Evolutionary conservation across 306 rosid species (phyloP).

Genomic region (Hylodesmum podocarpum): DNA sequence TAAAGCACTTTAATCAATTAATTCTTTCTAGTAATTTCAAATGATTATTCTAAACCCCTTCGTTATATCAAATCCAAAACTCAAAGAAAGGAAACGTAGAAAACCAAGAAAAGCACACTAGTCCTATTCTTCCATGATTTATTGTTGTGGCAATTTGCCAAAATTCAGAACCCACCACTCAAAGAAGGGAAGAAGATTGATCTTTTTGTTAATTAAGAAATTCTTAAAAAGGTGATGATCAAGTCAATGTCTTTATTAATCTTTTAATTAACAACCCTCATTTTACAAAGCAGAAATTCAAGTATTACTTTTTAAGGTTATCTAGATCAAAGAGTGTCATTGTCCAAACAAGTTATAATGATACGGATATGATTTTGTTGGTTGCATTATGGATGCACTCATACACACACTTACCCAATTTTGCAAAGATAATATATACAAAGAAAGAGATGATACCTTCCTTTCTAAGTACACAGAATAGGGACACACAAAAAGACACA

Average conservation of each 20-base stretch:
- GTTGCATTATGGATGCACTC: conserved; percentile 45
- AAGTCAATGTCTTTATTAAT: conserved; percentile 49
- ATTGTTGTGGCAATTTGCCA: conserved; percentile 13
- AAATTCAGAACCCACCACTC: conserved; percentile 6
- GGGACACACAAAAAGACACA: conserved; percentile 24
- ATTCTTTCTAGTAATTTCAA: conserved; percentile 17
- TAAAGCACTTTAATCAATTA: conserved; percentile 12
- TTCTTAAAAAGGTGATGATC: background rate
- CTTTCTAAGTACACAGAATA: conserved; percentile 40
- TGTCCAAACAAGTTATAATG: conserved; percentile 36
- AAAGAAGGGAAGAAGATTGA: conserved; percentile 32
- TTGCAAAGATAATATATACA: conserved; percentile 47
- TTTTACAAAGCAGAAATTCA: conserved; percentile 23
- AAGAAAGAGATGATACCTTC: conserved; percentile 19
- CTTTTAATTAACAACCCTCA: conserved; percentile 23
- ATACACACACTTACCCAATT: conserved; percentile 33
- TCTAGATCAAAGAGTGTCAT: conserved; percentile 24
- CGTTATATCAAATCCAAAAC: conserved; percentile 20
- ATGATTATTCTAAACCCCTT: conserved; percentile 24
- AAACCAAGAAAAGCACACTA: conserved; percentile 27
- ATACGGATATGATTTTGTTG: conserved; percentile 49
- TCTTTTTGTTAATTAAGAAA: background rate
- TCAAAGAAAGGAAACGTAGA: background rate
- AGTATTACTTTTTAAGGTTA: conserved; percentile 31
- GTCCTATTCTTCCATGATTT: conserved; percentile 37